These are phyloP conservation scores for Dactylellina leptospora DNA, from an alignment of 2,329 filamentous ascomycete genomes.

Conservation along the genomic window DNA sequence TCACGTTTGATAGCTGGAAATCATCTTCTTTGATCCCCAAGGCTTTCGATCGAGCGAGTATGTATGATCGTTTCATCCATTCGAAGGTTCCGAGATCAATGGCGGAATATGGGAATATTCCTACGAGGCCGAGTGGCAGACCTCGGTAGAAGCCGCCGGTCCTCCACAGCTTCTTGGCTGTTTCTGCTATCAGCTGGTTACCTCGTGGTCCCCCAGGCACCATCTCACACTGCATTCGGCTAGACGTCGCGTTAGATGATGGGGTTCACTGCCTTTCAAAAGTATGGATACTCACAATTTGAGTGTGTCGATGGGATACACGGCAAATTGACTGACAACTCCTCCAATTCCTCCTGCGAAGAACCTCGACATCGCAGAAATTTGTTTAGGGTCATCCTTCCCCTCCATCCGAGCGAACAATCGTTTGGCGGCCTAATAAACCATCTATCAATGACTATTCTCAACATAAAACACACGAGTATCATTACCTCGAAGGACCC, in stretches of 20 bases:
- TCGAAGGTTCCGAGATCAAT: conserved; percentile 97
- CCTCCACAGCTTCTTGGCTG: conserved; percentile 84
- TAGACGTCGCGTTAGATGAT: conserved; percentile 12
- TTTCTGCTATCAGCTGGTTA: conserved; percentile 81
- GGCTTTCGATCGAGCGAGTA: conserved; percentile 73
- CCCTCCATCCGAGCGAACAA: conserved; percentile 86
- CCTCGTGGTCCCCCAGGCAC: conserved; percentile 85
- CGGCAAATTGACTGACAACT: conserved; percentile 93
- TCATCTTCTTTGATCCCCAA: conserved; percentile 82
- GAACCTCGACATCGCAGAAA: conserved; percentile 87
- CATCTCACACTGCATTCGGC: conserved; percentile 90
- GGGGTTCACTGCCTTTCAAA: not conserved
- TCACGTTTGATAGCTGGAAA: conserved; percentile 76
- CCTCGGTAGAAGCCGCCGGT: conserved; percentile 89
- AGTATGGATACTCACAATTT: conserved; percentile 66
- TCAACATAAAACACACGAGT: not conserved
- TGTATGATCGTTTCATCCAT: conserved; percentile 80
- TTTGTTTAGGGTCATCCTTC: conserved; percentile 79
- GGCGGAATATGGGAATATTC: conserved; percentile 97
- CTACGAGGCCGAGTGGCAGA: conserved; percentile 88
- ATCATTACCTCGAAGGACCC: conserved; percentile 82
- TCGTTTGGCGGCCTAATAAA: conserved; percentile 81
- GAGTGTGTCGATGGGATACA: conserved; percentile 90
- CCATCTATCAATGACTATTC: conserved; percentile 23
- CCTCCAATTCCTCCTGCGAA: conserved; percentile 88